These are phyloP conservation scores for Marasmius fiardii DNA, from an alignment of 1,284 basidiomycete species.

Conservation along the genomic window DNA sequence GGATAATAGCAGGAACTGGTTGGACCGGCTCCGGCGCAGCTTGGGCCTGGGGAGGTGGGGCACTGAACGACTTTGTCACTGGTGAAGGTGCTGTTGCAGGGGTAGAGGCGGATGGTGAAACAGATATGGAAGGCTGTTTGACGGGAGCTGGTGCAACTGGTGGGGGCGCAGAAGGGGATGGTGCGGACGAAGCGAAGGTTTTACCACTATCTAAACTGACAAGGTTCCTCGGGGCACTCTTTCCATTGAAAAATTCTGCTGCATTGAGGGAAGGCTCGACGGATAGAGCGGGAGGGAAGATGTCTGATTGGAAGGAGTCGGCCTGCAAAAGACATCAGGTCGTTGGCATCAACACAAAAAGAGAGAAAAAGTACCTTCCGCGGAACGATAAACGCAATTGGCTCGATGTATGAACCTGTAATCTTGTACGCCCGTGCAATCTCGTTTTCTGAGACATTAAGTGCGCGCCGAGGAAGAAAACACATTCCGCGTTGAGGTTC, in stretches of 20 bases:
- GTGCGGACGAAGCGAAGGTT: slow-evolving; percentile 26
- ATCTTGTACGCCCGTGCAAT: slow-evolving; percentile 96
- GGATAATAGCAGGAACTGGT: slow-evolving; percentile 2
- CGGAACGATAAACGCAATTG: slow-evolving; percentile 92
- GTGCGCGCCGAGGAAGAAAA: slow-evolving; percentile 88
- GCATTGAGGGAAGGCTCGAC: slow-evolving; percentile 78
- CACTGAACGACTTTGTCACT: slow-evolving; percentile 8
- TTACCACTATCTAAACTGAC: slow-evolving; percentile 43
- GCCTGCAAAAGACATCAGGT: slow-evolving; percentile 39
- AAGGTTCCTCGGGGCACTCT: slow-evolving; percentile 69
- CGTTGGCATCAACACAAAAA: not conserved
- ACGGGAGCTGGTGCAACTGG: slow-evolving; percentile 22
- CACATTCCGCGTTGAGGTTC: slow-evolving; percentile 96
- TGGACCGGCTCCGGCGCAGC: slow-evolving; percentile 6
- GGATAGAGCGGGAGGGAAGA: slow-evolving; percentile 90
- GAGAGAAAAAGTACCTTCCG: slow-evolving; percentile 57
- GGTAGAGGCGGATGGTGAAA: slow-evolving; percentile 22
- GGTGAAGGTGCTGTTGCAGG: slow-evolving; percentile 14
- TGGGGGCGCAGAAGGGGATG: slow-evolving; percentile 27
- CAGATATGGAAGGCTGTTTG: slow-evolving; percentile 16
- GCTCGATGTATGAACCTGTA: slow-evolving; percentile 72
- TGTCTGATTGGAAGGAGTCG: slow-evolving; percentile 90
- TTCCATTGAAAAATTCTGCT: slow-evolving; percentile 86
- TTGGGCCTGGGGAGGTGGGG: slow-evolving; percentile 15
- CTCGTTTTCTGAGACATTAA: slow-evolving; percentile 90